Conservation (phyloP, 176 grass and related monocot species). For the Avena eriantha region DNA sequence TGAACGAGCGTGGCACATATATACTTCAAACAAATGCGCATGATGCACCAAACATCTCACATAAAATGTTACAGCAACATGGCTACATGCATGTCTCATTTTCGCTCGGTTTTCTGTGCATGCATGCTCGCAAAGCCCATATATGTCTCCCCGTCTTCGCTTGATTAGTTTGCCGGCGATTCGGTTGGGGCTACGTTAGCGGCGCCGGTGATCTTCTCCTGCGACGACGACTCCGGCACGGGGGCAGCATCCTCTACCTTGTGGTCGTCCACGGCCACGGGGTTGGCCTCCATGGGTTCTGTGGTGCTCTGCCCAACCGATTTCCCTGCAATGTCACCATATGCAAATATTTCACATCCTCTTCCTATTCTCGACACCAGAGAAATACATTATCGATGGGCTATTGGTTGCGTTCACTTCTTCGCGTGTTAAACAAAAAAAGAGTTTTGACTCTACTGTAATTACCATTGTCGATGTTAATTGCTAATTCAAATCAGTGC, state of each 20-base stretch:
- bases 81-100: background rate
- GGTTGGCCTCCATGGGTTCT: conserved; percentile 43
- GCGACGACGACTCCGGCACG: background rate
- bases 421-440: background rate
- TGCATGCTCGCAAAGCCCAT: background rate
- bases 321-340: conserved; percentile 34
- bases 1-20: background rate
- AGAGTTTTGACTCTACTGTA: background rate
- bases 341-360: background rate
- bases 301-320: conserved; percentile 46
- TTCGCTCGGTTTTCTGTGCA: background rate
- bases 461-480: background rate
- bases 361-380: background rate
- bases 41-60: background rate
- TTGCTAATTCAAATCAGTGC: background rate
- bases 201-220: background rate
- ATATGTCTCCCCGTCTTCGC: background rate
- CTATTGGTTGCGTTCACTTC: background rate
- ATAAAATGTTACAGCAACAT: background rate
- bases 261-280: conserved; percentile 26
- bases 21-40: background rate
- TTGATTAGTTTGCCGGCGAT: background rate
- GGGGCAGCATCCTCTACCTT: conserved; percentile 10
- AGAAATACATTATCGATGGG: background rate
- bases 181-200: background rate